Conservation (phyloP, 768 basidiomycete genomes). For the Filobasidium floriforme region DNA sequence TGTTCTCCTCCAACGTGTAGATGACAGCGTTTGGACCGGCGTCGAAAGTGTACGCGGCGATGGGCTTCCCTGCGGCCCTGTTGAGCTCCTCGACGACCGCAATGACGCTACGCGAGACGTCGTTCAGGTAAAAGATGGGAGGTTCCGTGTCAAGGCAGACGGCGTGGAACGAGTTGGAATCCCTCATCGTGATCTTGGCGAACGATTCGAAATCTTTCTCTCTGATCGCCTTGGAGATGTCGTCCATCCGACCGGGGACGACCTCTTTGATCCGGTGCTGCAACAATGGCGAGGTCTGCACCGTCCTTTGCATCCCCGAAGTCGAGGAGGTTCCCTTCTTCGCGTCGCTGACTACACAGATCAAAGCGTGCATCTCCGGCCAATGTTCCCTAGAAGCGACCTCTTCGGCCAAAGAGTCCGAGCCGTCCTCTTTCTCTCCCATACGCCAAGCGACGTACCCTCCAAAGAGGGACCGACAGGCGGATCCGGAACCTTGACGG, state of each 20-base stretch:
- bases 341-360: conserved; percentile 89
- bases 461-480: conserved; percentile 93
- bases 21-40: conserved; percentile 98
- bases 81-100: conserved; percentile 86
- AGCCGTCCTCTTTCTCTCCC: conserved; percentile 60
- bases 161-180: conserved; percentile 98
- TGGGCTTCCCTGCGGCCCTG: conserved; percentile 59
- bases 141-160: conserved; percentile 93
- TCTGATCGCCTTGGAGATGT: conserved; percentile 71
- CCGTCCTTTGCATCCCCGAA: conserved; percentile 94
- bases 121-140: conserved; percentile 99
- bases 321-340: conserved; percentile 96
- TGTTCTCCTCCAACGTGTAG: conserved; percentile 70
- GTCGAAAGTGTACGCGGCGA: conserved; percentile 98
- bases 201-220: conserved; percentile 77
- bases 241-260: conserved; percentile 79
- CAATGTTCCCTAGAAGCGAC: conserved; percentile 79
- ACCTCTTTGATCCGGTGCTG: conserved; percentile 78
- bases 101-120: conserved; percentile 89
- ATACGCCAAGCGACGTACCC: conserved; percentile 95
- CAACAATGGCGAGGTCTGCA: conserved; percentile 79
- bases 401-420: conserved; percentile 79
- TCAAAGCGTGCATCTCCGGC: conserved; percentile 92
- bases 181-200: conserved; percentile 86
- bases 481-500: conserved; percentile 94